A percentile compares a stretch with the other conserved stretches of the same genome.
Evolutionary conservation across 1,284 basidiomycete genomes (phyloP).

Genomic region (Ganoderma resinaceum): DNA sequence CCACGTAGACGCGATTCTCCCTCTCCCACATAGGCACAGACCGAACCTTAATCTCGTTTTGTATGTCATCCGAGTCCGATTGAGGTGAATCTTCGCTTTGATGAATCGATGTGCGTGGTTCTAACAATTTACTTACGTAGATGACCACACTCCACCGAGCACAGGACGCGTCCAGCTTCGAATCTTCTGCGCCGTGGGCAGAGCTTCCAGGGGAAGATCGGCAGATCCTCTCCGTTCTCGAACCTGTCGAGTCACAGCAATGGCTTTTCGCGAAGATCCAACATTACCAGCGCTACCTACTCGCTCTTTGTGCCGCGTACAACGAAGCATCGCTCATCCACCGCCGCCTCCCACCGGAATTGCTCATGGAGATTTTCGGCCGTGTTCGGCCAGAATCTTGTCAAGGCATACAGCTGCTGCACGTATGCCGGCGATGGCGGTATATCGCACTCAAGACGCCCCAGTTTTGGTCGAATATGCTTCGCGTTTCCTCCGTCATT

Average conservation of each 20-base stretch:
- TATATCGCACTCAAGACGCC: constrained; percentile 11
- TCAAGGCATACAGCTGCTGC: constrained; percentile 10
- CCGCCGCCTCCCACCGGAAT: constrained; percentile 16
- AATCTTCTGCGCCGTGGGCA: not conserved
- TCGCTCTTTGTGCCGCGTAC: constrained; percentile 6
- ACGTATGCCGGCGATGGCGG: constrained; percentile 17
- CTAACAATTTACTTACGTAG: not conserved
- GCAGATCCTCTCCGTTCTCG: not conserved
- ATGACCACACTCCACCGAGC: not conserved
- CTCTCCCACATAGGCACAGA: not conserved
- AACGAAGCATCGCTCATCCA: constrained; percentile 14
- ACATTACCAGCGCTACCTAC: constrained; percentile 9
- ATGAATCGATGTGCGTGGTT: not conserved
- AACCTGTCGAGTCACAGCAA: not conserved
- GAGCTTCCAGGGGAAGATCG: constrained; percentile 3
- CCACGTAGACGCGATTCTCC: not conserved
- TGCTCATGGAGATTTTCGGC: constrained; percentile 21
- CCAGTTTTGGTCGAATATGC: constrained; percentile 20
- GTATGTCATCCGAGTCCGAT: not conserved
- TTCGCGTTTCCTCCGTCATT: constrained; percentile 3
- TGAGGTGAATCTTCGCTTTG: not conserved
- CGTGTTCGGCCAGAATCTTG: not conserved
- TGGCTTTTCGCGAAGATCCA: constrained; percentile 10
- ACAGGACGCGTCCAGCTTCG: not conserved
- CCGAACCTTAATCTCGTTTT: not conserved